Evolutionary conservation across 2,329 filamentous ascomycete species (phyloP).

Genomic region (Cercospora brassicicola): DNA sequence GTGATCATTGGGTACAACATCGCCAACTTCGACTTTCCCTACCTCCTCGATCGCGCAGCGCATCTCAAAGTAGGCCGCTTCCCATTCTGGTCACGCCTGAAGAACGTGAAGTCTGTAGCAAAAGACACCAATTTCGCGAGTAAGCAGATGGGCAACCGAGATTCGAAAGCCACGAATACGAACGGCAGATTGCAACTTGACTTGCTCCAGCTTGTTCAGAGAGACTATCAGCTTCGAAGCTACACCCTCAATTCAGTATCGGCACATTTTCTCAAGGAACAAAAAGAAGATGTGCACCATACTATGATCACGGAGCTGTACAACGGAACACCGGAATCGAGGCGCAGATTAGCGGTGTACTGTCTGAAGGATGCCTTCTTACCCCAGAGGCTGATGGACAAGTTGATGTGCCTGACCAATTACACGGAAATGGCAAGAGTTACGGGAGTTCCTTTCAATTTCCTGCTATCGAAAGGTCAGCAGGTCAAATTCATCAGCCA

Average conservation of each 20-base stretch:
- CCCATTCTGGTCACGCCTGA: conserved; percentile 82
- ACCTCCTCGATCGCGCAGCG: conserved; percentile 82
- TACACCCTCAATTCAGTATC: conserved; percentile 97
- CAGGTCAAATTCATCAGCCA: conserved; percentile 98
- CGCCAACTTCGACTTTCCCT: conserved; percentile 97
- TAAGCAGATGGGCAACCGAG: conserved; percentile 96
- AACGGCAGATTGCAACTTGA: conserved; percentile 92
- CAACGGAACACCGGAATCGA: conserved; percentile 91
- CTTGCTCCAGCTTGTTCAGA: conserved; percentile 88
- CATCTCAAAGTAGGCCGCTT: conserved; percentile 79
- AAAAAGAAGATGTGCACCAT: conserved; percentile 98
- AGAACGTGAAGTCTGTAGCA: conserved; percentile 66
- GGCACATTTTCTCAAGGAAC: conserved; percentile 90
- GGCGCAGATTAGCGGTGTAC: conserved; percentile 87
- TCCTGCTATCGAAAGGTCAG: conserved; percentile 84
- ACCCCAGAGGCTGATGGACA: conserved; percentile 92
- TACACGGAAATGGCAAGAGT: conserved; percentile 99
- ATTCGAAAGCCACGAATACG: conserved; percentile 91
- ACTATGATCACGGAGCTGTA: conserved; percentile 99
- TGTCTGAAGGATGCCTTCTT: conserved; percentile 97
- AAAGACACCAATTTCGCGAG: conserved; percentile 88
- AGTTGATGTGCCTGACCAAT: conserved; percentile 96
- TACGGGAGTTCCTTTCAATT: conserved; percentile 97
- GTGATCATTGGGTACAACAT: conserved; percentile 99
- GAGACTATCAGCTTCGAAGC: conserved; percentile 91